Conservation (phyloP, 805 yeast species). For the Clavispora phyllophila region DNA sequence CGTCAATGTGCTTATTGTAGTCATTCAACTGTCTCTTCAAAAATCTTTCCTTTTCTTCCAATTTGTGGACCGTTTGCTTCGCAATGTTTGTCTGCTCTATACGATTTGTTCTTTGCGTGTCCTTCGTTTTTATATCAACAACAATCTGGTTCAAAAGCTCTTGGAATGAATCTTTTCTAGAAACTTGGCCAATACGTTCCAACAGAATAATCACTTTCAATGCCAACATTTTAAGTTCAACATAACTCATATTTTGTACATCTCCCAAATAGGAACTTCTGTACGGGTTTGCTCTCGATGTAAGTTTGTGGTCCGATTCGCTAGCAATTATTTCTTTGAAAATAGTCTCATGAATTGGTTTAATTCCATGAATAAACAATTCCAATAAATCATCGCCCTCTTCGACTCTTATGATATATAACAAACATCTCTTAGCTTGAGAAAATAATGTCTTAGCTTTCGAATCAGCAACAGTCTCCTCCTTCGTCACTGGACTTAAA, state of each 20-base stretch:
- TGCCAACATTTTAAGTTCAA: constrained; percentile 71
- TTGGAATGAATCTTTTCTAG: constrained; percentile 71
- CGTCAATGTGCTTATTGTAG: constrained; percentile 44
- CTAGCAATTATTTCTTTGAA: constrained; percentile 51
- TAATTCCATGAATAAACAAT: constrained; percentile 60
- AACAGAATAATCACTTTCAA: constrained; percentile 71
- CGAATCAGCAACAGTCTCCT: constrained; percentile 47
- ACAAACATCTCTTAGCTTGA: constrained; percentile 77
- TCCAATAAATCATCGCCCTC: constrained; percentile 63
- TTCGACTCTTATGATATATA: constrained; percentile 81
- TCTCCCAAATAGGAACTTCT: constrained; percentile 47
- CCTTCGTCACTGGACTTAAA: constrained; percentile 48
- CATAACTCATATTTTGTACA: constrained; percentile 49
- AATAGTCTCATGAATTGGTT: constrained; percentile 60
- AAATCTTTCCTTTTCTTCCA: constrained; percentile 41
- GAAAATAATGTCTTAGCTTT: constrained; percentile 56
- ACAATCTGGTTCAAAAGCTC: constrained; percentile 79
- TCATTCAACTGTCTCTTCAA: constrained; percentile 41
- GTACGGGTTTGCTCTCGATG: constrained; percentile 23
- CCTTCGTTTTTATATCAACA: constrained; percentile 58
- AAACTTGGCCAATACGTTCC: constrained; percentile 60
- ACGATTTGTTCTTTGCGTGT: constrained; percentile 38
- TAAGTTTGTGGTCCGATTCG: constrained; percentile 27
- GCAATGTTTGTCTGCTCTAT: constrained; percentile 39
- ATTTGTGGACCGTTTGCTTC: constrained; percentile 36